These are phyloP conservation scores for Macroventuria anomochaeta DNA, from an alignment of 2,329 filamentous ascomycete genomes.

Conservation along the genomic window DNA sequence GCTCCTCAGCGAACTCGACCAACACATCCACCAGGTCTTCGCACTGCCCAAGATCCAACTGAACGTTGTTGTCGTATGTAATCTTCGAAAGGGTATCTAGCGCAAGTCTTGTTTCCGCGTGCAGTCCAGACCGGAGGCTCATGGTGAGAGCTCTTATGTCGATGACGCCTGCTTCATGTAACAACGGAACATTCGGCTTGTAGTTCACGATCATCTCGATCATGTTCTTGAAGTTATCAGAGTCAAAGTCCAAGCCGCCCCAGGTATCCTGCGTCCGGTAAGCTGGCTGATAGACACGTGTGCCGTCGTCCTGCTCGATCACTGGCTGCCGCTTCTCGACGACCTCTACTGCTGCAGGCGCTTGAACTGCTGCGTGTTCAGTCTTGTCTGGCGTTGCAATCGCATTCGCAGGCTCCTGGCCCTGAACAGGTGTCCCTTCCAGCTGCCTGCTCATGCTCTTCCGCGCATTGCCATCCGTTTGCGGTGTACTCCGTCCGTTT, in stretches of 20 bases:
- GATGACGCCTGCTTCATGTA: slow-evolving; percentile 82
- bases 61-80: slow-evolving; percentile 56
- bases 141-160: slow-evolving; percentile 90
- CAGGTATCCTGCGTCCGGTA: slow-evolving; percentile 37
- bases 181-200: slow-evolving; percentile 76
- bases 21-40: slow-evolving; percentile 89
- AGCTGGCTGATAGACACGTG: slow-evolving; percentile 38
- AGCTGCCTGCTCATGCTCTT: slow-evolving; percentile 49
- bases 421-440: slow-evolving; percentile 46
- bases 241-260: slow-evolving; percentile 51
- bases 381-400: slow-evolving; percentile 41
- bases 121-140: slow-evolving; percentile 87
- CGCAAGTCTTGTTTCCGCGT: slow-evolving; percentile 86
- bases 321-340: slow-evolving; percentile 35
- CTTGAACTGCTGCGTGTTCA: slow-evolving; percentile 25
- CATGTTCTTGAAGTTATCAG: slow-evolving; percentile 71
- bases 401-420: slow-evolving; percentile 33
- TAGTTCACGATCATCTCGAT: slow-evolving; percentile 70
- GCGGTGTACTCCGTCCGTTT: slow-evolving; percentile 57
- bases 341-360: slow-evolving; percentile 26
- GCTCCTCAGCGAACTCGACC: slow-evolving; percentile 88
- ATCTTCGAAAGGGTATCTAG: slow-evolving; percentile 81
- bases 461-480: slow-evolving; percentile 44
- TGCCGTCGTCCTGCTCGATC: slow-evolving; percentile 38
- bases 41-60: slow-evolving; percentile 45